These are phyloP conservation scores for Inonotus obliquus DNA, from an alignment of 1,284 basidiomycete genomes.

Conservation along the genomic window DNA sequence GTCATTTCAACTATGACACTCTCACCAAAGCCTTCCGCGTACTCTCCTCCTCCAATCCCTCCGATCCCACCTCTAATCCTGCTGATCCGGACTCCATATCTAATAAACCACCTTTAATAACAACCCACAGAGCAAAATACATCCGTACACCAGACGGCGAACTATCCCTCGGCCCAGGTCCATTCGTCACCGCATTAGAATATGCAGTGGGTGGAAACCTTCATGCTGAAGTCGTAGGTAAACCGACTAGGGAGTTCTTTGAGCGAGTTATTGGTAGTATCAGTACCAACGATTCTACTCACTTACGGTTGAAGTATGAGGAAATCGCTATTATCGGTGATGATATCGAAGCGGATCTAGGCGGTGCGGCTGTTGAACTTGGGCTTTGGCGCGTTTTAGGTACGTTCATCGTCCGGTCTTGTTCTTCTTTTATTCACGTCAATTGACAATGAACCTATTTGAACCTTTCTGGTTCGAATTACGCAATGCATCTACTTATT, in stretches of 20 bases:
- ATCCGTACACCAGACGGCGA: slow-evolving; percentile 38
- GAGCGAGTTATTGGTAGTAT: slow-evolving; percentile 50
- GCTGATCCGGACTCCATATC: slow-evolving; percentile 10
- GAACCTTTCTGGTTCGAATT: background rate
- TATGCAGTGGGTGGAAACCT: slow-evolving; percentile 37
- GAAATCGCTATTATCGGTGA: slow-evolving; percentile 61
- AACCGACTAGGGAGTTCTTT: slow-evolving; percentile 59
- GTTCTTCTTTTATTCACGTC: slow-evolving; percentile 17
- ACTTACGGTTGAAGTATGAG: slow-evolving; percentile 16
- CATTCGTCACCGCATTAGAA: slow-evolving; percentile 64
- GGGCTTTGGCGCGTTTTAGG: slow-evolving; percentile 63
- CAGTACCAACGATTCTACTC: slow-evolving; percentile 30
- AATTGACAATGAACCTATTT: slow-evolving; percentile 13
- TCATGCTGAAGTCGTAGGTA: slow-evolving; percentile 56
- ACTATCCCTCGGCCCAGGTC: slow-evolving; percentile 63
- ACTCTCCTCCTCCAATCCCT: slow-evolving; percentile 31
- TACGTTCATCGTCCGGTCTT: slow-evolving; percentile 23
- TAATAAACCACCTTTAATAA: slow-evolving; percentile 38
- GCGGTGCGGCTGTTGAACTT: slow-evolving; percentile 55
- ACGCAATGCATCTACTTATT: slow-evolving; percentile 22
- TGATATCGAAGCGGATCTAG: slow-evolving; percentile 61
- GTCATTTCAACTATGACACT: slow-evolving; percentile 46
- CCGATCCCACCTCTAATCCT: too few relatives aligned
- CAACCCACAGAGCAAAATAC: slow-evolving; percentile 54
- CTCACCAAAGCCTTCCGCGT: slow-evolving; percentile 68